Conservation (phyloP, 208 protist species). For the Leptomonas pyrrhocoris region DNA sequence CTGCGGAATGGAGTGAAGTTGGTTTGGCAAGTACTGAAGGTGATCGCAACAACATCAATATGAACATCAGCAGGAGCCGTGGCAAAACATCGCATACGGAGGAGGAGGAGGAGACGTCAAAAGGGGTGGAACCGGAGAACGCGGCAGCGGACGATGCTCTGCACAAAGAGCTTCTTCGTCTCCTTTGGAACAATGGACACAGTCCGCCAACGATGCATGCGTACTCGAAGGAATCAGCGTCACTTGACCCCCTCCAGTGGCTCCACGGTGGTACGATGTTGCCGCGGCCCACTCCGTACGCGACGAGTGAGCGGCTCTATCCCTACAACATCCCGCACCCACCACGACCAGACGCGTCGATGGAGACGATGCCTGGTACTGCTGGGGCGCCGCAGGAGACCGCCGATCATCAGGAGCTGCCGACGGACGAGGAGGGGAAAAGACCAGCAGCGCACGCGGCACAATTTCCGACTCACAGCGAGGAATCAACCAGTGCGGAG, state of each 20-base stretch:
- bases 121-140: not conserved
- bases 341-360: not conserved
- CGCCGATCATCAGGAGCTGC: not conserved
- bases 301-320: not conserved
- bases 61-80: too few species aligned
- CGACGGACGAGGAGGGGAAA: not conserved
- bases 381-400: not conserved
- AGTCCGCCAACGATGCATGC: too few species aligned
- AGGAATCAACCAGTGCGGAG: not conserved
- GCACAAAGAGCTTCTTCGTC: conserved; percentile 4
- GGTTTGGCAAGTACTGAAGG: not conserved
- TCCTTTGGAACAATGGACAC: not conserved
- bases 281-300: not conserved
- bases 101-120: not conserved
- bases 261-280: not conserved
- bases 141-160: not conserved
- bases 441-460: not conserved
- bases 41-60: not conserved
- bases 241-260: not conserved
- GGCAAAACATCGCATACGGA: too few species aligned
- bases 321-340: conserved; percentile 16
- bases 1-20: not conserved
- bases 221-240: too few species aligned
- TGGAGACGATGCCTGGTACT: not conserved
- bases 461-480: not conserved